Evolutionary conservation across 2,329 filamentous ascomycete genomes (phyloP), one percentile per base, ranked within the genome.

Genomic region (Monilinia aucupariae): DNA sequence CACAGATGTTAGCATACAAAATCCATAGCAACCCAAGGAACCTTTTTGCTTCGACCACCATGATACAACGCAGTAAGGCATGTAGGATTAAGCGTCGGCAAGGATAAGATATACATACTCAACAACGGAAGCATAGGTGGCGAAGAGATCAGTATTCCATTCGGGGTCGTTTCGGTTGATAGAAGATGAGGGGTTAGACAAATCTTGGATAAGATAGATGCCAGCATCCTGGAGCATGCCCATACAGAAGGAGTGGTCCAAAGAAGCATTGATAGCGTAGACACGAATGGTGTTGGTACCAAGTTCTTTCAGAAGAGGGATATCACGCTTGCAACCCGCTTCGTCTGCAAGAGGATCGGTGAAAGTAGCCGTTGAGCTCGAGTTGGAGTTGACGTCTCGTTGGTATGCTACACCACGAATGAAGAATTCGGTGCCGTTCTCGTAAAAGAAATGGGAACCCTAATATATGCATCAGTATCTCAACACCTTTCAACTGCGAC

Each of bases 331-430:
- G 83, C 94, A 97, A 69, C 78, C 76, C 41, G 79, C 78, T 63
- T 78, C 77, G 73, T 96, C 85, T 69, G 91, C 82, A 48, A 99
- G 85, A 64, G 94, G 93, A 74, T 99, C 94, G 67, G 81, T 83
- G 80, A 92, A 97, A 66, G 80, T 80, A 62, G 76, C 75, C 61
- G 75, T 76, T 45, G 78, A 80, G 61, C 80, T 79, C 63, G 73
- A 73, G 59, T 81, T 82, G 59, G 83, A 79, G 68, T 80, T 80
- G 68, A 81, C 81, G 71, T 93, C 90, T 79, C 92, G 86, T 81
- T 99, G 94, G 80, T 99, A 99, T 69, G 94, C 94, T 71, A 99
- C 82, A 79, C 94, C 94, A 77, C 89, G 91, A 77, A 97, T 91
- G 82, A 86, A 97, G 82, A 97, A 93, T 78, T 94, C 92, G 74